Base-by-base conservation (phyloP, 139 green algal genomes). In the Ostreobium quekettii region DNA sequence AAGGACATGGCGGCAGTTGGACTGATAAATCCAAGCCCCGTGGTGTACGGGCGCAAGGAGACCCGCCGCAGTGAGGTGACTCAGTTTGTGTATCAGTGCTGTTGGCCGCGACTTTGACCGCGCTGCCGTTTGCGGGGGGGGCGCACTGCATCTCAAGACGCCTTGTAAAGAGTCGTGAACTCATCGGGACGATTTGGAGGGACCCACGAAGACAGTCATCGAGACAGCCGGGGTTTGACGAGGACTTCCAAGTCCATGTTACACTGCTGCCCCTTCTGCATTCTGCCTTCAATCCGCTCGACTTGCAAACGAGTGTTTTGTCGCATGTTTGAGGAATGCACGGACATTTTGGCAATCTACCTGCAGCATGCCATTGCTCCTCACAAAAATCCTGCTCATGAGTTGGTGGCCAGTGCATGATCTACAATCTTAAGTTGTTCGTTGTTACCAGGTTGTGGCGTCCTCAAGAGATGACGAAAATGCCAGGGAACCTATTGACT, bases 401-500 rank as follows among this genome's bases (percentile, higher is more conserved):
- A 3, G 6, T 39, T 22, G 2, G 35, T 1, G n/a, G n/a, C n/a
- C n/a, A 62, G 8, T 57, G 22, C 39, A 6, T 36, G 31, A 64
- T 28, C 36, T 76, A 33, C 59, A 47, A 28, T 28, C 53, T 57
- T 32, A 6, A 47, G 32, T 4, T 67, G 33, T 28, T 37, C 31
- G 11, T n/a, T 28, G n/a, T n/a, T n/a, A n/a, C 29, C 33, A 29
- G 60, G 8, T 65, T 42, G 70, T 46, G 47, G 19, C 28, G 4
- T 11, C 8, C 1, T 35, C 33, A 2, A 24, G 30, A 11, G 3
- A 31, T 2, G 67, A 31, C 19, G 78, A 80, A 7, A 57, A 66
- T 2, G 71, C 57, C 2, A 70, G 90, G 0, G 86, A 96, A 36
- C 75, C 78, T 1, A 95, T 95, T n/a, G 90, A 96, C 46, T 71